Percentiles rank a stretch among this genome's conserved stretches.
phyloP scores from a whole-genome alignment of 2,329 filamentous ascomycete species.

The Botrytis hyacinthi region DNA sequence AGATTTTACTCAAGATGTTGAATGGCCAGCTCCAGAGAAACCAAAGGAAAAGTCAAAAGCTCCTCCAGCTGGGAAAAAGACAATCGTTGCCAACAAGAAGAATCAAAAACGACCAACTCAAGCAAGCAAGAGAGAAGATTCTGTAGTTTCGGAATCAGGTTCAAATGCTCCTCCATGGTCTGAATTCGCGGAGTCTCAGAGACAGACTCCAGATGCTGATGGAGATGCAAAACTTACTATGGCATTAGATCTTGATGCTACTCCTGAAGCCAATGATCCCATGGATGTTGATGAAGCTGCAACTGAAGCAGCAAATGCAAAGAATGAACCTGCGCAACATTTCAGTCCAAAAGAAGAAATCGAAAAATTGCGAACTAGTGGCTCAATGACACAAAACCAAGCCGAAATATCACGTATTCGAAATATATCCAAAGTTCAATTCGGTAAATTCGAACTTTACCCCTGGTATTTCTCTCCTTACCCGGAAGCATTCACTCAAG shows the following conservation, averaged over 20 bases:
- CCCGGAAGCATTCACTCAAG: constrained; percentile 81
- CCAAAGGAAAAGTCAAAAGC: constrained; percentile 76
- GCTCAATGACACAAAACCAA: constrained; percentile 98
- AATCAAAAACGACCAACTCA: constrained; percentile 42
- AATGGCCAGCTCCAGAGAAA: constrained; percentile 86
- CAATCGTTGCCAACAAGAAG: constrained; percentile 40
- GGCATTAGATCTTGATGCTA: constrained; percentile 34
- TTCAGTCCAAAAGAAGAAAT: constrained; percentile 89
- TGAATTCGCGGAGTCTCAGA: constrained; percentile 36
- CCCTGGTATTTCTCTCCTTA: constrained; percentile 99
- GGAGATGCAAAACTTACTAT: constrained; percentile 32
- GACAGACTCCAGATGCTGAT: constrained; percentile 34
- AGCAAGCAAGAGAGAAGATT: constrained; percentile 36
- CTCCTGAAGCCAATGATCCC: constrained; percentile 40
- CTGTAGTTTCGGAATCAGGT: constrained; percentile 37
- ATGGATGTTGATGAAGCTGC: constrained; percentile 57
- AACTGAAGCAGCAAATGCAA: constrained; percentile 31
- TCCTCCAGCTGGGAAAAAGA: constrained; percentile 47
- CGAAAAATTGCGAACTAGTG: constrained; percentile 88
- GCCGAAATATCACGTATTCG: constrained; percentile 94
- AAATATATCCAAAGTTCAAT: constrained; percentile 91
- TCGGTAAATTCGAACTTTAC: constrained; percentile 87
- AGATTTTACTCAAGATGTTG: constrained; percentile 85
- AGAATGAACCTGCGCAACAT: constrained; percentile 39
- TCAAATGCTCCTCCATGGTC: constrained; percentile 36